A percentile compares a stretch with the other conserved stretches of the same genome.
Conservation (phyloP, 192 early-diverging fungal species). For the Entomortierella chlamydospora region DNA sequence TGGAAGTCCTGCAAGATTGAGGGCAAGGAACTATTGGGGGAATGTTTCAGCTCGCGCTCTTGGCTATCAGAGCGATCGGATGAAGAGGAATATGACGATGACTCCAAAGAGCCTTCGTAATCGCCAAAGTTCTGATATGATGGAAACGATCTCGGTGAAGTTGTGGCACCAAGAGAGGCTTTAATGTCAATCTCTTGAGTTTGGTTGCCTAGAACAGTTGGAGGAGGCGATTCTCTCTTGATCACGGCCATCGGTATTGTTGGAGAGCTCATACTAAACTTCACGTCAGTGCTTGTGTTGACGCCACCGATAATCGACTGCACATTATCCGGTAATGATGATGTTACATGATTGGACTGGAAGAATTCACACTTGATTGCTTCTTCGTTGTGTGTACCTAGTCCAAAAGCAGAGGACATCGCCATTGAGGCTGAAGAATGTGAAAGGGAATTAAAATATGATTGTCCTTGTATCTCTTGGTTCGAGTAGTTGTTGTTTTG, state of each 20-base stretch:
- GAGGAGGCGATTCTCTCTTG: background rate
- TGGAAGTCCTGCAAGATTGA: background rate
- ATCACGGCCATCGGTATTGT: background rate
- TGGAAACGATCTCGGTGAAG: background rate
- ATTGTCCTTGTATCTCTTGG: too few species aligned
- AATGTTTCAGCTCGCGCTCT: background rate
- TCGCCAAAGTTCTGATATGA: conserved; percentile 4
- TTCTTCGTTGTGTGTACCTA: background rate
- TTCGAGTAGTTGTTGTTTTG: background rate
- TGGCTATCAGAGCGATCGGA: background rate
- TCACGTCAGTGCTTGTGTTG: background rate
- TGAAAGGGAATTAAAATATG: background rate
- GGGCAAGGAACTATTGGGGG: background rate
- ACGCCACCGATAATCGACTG: background rate
- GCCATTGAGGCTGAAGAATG: background rate
- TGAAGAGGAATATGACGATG: conserved; percentile 7
- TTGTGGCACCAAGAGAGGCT: background rate
- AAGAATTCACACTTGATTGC: background rate
- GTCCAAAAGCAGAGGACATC: too few species aligned
- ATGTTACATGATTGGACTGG: conserved; percentile 1
- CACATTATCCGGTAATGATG: conserved; percentile 5
- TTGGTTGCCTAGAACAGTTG: background rate
- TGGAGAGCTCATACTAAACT: background rate
- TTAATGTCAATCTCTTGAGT: background rate
- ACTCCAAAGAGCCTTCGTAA: background rate